A percentile compares a stretch with the other conserved stretches of the same genome.
These are phyloP conservation scores for Rhizophagus prolifer DNA, from an alignment of 192 early-diverging fungal genomes.

Conservation along the genomic window DNA sequence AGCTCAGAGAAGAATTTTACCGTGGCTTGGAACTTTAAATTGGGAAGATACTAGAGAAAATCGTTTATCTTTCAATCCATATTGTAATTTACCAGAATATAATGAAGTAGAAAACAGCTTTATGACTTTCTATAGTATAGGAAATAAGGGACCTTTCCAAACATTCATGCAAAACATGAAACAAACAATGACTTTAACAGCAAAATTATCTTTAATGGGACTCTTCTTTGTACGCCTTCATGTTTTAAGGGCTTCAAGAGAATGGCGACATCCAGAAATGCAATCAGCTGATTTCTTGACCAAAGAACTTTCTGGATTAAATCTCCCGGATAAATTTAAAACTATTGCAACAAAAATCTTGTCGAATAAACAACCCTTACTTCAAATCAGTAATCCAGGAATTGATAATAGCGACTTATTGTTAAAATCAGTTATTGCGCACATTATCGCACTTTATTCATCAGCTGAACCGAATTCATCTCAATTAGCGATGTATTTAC, in stretches of 20 bases:
- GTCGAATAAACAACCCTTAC: conserved; percentile 10
- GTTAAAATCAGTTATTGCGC: conserved; percentile 26
- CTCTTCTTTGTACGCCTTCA: conserved; percentile 5
- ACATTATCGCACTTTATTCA: conserved; percentile 21
- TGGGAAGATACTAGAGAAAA: conserved; percentile 17
- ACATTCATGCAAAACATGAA: not conserved
- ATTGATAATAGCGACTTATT: conserved; percentile 12
- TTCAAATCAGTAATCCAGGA: not conserved
- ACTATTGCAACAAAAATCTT: not conserved
- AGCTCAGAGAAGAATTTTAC: not conserved
- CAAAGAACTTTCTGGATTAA: not conserved
- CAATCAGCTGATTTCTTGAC: not conserved
- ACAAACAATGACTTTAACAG: not conserved
- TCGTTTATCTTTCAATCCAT: conserved; percentile 23
- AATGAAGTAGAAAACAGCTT: conserved; percentile 1
- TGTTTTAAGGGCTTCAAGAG: conserved; percentile 16
- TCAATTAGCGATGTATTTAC: conserved; percentile 3
- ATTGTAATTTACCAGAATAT: conserved; percentile 6
- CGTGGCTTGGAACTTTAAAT: conserved; percentile 9
- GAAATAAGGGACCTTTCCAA: not conserved
- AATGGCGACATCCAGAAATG: not conserved
- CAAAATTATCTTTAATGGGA: conserved; percentile 12
- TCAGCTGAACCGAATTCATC: conserved; percentile 10
- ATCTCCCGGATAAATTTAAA: not conserved
- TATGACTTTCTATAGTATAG: not conserved